These are phyloP conservation scores for Suhomyces anneliseae DNA, from an alignment of 1,139 yeast species.

Conservation along the genomic window DNA sequence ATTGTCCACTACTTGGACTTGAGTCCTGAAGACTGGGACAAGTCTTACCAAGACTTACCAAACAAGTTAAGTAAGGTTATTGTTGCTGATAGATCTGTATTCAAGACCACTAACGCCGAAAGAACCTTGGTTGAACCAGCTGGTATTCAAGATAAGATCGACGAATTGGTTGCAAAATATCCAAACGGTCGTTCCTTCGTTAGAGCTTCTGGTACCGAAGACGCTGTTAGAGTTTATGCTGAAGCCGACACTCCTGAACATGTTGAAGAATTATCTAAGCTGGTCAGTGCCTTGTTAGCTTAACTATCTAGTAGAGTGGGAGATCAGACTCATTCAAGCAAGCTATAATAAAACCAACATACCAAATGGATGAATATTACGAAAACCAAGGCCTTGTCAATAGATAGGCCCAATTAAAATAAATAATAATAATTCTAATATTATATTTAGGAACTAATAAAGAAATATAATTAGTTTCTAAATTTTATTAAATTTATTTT, in stretches of 20 bases:
- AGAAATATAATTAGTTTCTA: too few relatives aligned
- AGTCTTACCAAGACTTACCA: slow-evolving; percentile 79
- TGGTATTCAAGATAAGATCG: slow-evolving; percentile 76
- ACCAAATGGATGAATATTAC: too few relatives aligned
- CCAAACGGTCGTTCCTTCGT: slow-evolving; percentile 82
- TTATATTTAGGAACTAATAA: too few relatives aligned
- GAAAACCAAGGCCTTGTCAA: too few relatives aligned
- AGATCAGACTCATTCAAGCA: too few relatives aligned
- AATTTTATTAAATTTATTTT: too few relatives aligned
- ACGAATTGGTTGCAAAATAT: slow-evolving; percentile 58
- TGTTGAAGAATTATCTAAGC: slow-evolving; percentile 33
- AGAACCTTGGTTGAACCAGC: slow-evolving; percentile 72
- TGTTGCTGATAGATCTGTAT: slow-evolving; percentile 77
- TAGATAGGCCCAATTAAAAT: too few relatives aligned
- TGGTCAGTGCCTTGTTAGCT: slow-evolving; percentile 35
- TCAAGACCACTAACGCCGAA: slow-evolving; percentile 90
- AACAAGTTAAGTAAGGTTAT: slow-evolving; percentile 77
- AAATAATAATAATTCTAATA: too few relatives aligned
- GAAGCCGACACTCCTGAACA: slow-evolving; percentile 62
- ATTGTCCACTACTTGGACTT: slow-evolving; percentile 57
- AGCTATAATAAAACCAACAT: too few relatives aligned
- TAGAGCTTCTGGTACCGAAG: slow-evolving; percentile 97
- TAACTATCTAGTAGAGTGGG: slow-evolving; percentile 8
- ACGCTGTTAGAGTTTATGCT: slow-evolving; percentile 93
- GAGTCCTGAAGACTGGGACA: slow-evolving; percentile 72